These are phyloP conservation scores for Taiwanofungus camphoratus DNA, from an alignment of 1,284 basidiomycete species.

Conservation along the genomic window DNA sequence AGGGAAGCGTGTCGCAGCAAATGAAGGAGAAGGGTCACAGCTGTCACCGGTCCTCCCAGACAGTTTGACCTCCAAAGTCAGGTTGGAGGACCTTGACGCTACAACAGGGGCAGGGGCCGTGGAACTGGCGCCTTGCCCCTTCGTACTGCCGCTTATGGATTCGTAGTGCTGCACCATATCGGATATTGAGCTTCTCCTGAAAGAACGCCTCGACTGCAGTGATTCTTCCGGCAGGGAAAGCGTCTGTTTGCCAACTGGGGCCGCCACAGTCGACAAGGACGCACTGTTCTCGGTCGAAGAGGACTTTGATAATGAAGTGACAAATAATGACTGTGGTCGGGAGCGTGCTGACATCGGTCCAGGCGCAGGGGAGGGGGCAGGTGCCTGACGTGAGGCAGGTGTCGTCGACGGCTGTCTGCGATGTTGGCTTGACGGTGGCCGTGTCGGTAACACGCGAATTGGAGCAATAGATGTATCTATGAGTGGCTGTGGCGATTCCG, in stretches of 20 bases:
- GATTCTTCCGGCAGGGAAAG: constrained; percentile 22
- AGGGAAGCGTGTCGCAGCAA: constrained; percentile 28
- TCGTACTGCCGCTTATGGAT: constrained; percentile 40
- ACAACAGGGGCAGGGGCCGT: constrained; percentile 25
- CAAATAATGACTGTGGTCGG: constrained; percentile 72
- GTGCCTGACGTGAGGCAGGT: constrained; percentile 10
- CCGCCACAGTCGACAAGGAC: constrained; percentile 30
- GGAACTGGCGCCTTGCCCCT: constrained; percentile 13
- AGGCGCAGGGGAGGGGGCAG: constrained; percentile 14
- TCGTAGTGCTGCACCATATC: constrained; percentile 79
- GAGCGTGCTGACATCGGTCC: constrained; percentile 21
- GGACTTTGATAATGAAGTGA: constrained; percentile 37
- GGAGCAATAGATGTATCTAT: constrained; percentile 12
- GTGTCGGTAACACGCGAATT: constrained; percentile 13
- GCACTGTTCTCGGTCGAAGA: constrained; percentile 25
- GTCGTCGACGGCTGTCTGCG: constrained; percentile 16
- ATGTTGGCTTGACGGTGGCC: constrained; percentile 23
- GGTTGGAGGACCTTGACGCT: constrained; percentile 30
- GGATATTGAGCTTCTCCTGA: constrained; percentile 69
- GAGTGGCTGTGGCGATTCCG: constrained; percentile 28
- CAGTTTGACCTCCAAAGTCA: constrained; percentile 21
- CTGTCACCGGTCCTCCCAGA: constrained; percentile 14
- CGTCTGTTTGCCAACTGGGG: constrained; percentile 34
- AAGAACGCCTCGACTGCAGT: constrained; percentile 27
- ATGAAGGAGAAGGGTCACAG: constrained; percentile 20